Base-by-base conservation (phyloP, 2,329 filamentous ascomycete genomes). In the Colletotrichum endophyticum region DNA sequence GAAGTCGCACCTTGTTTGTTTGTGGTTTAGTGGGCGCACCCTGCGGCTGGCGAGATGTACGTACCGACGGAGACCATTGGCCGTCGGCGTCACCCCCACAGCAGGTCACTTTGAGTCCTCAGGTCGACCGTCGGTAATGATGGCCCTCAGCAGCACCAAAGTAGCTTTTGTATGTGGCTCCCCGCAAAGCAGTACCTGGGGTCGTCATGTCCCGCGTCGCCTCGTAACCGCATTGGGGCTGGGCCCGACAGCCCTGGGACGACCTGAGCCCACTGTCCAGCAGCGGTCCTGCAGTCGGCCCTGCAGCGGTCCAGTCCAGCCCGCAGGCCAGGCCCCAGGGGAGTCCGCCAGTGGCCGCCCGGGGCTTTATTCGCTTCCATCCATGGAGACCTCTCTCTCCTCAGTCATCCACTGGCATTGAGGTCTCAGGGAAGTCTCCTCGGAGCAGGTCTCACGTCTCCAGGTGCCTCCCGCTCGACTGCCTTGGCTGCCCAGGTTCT, bases 81-180 rank as follows among this genome's bases (percentile, higher is more conserved):
- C 32, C 22, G 15, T 32, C 27, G n/a, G 34, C 30, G 63, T 13
- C 56, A 13, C 13, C 68, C 28, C 68, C 68, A 70, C 68, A 62
- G 34, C 44, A 49, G 44, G 44, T 53, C 44, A 22, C 44, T 53
- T 22, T 49, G 44, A 49, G 16, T 39, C 25, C 36, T 70, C 68
- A 63, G 68, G 68, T 70, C 68, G 57, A 34, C 39, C 36, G 57
- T 70, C 68, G 68, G 68, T 70, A 22, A 70, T 63, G 32, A 68
- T 53, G 57, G 27, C 12, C 56, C 49, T 53, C 36, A 44, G 34
- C 9, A 19, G 4, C 8, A 15, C 0, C 2, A 27, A 53, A 0
- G 56, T 63, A 53, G 2, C 34, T 13, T 63, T 69, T 28, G 36
- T 36, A n/a, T n/a, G 9, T 9, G 2, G 5, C 9, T 5, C 3